Base-by-base conservation (phyloP, 225 moss, liverwort and hornwort species). In the Pseudoscleropodium purum region DNA sequence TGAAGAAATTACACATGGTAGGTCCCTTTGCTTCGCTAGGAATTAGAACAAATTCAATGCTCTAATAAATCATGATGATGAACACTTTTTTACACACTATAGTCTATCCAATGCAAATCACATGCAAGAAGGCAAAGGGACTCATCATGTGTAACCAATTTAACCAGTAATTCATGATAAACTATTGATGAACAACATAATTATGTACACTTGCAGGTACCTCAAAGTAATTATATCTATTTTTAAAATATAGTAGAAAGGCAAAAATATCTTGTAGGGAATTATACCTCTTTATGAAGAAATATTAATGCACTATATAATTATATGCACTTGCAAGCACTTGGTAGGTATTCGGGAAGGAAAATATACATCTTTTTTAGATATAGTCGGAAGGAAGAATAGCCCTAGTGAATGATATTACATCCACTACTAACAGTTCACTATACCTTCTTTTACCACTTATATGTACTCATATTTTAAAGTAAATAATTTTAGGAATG, bases 361-460 rank as follows among this genome's bases (percentile, higher is more conserved):
- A 54, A 54, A 54, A 54, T 54, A 18, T 54, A 18, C 6, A 18
- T 18, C 54, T 54, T 54, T 54, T 54, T 54, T 6, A 18, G 2
- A 54, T 54, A 54, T 54, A 54, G 17, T 54, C 5, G 54, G 54
- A 54, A 18, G 6, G 54, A 54, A 18, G 14, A 24, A 36, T 51
- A 78, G 14, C 10, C 26, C 5, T 79, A 9, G 1, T n/a, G 1
- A 37, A n/a, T 0, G 0, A 57, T 26, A 17, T 26, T 37, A 27
- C 10, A 2, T 26, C 26, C 17, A 56, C 10, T 11, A n/a, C 11
- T 5, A 61, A 19, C 0, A 1, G 1, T 61, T 30, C 3, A 57
- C 7, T 20, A 41, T n/a, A 12, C 18, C 19, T 60, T 41, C 30
- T 39, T 80, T 39, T 3, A 29, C 30, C 16, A 57, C 57, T n/a